A percentile compares a stretch with the other conserved stretches of the same genome.
These are phyloP conservation scores for Crithidia acanthocephali DNA, from an alignment of 208 protist species.

Conservation along the genomic window DNA sequence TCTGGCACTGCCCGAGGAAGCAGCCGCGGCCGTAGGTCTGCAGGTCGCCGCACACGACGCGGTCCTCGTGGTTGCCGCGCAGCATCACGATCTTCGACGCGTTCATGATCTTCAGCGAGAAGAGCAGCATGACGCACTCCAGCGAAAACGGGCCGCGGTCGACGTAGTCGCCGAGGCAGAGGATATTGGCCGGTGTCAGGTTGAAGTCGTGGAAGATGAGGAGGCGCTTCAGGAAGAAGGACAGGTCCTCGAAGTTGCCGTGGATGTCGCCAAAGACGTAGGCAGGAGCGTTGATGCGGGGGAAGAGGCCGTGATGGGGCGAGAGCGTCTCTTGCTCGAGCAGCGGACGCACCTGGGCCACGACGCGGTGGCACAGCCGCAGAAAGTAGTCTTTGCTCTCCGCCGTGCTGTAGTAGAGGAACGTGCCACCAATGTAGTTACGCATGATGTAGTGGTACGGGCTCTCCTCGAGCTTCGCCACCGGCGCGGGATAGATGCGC, in stretches of 20 bases:
- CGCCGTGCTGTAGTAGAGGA: conserved; percentile 50
- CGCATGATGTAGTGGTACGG: conserved; percentile 75
- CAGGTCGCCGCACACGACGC: conserved; percentile 72
- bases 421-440: conserved; percentile 54
- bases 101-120: conserved; percentile 80
- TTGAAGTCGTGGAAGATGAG: conserved; percentile 72
- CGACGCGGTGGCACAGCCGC: conserved; percentile 48
- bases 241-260: conserved; percentile 82
- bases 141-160: conserved; percentile 95
- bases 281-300: conserved; percentile 51
- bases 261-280: conserved; percentile 88
- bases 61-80: conserved; percentile 90
- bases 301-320: conserved; percentile 53
- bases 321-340: conserved; percentile 68
- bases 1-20: conserved; percentile 74
- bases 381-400: conserved; percentile 61
- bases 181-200: conserved; percentile 63
- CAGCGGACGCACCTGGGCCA: conserved; percentile 53
- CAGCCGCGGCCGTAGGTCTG: conserved; percentile 66
- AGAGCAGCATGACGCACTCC: conserved; percentile 88
- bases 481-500: conserved; percentile 29
- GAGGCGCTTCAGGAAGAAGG: conserved; percentile 62
- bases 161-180: conserved; percentile 99
- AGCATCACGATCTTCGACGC: conserved; percentile 74
- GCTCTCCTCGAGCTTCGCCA: conserved; percentile 47